These are phyloP conservation scores for Magnaporthiopsis incrustans DNA, from an alignment of 2,329 filamentous ascomycete species.

Conservation along the genomic window DNA sequence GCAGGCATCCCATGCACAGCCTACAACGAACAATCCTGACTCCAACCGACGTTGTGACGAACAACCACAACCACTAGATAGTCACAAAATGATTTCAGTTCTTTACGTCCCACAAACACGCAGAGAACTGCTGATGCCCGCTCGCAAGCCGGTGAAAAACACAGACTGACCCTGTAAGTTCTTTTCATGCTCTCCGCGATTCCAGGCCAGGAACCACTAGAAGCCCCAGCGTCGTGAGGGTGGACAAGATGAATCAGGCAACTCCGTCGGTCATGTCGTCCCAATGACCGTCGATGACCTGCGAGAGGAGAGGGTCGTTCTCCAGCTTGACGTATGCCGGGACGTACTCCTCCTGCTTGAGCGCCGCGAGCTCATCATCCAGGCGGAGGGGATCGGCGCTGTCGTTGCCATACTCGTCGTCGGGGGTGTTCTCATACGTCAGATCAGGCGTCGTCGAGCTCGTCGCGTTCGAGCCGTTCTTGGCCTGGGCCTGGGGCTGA, in stretches of 20 bases:
- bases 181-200: neutral
- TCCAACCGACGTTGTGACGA: too few species aligned
- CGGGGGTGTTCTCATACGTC: neutral
- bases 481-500: neutral
- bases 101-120: neutral
- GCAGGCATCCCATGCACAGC: too few species aligned
- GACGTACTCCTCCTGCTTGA: neutral
- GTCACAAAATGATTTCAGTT: neutral
- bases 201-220: too few species aligned
- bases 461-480: neutral
- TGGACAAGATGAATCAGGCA: neutral
- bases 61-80: too few species aligned
- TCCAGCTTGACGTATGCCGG: neutral
- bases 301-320: neutral
- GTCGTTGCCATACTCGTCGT: neutral
- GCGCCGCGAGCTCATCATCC: neutral
- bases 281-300: neutral
- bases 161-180: too few species aligned
- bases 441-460: neutral
- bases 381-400: neutral
- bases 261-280: neutral
- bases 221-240: neutral
- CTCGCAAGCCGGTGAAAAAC: neutral
- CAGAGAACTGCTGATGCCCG: neutral
- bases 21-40: too few species aligned